A percentile compares a stretch with the other conserved stretches of the same genome.
phyloP scores from a whole-genome alignment of 2,329 filamentous ascomycete genomes.

The Trichoderma sp. region DNA sequence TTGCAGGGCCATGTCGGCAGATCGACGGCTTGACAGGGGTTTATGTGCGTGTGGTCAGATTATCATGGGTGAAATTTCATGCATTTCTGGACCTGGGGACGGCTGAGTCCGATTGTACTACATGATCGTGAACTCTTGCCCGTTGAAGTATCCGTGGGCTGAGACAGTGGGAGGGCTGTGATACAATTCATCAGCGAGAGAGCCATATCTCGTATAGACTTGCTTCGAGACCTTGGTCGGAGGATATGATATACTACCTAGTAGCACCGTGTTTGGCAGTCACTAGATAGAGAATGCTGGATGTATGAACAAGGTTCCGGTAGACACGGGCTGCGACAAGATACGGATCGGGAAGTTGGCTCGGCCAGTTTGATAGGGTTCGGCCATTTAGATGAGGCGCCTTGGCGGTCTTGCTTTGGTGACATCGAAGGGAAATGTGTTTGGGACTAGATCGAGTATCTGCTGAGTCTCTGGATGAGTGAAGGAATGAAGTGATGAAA shows the following conservation, averaged over 20 bases:
- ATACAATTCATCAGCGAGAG: background rate
- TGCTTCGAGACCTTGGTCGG: background rate
- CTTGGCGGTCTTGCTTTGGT: background rate
- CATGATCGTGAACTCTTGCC: background rate
- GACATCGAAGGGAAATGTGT: background rate
- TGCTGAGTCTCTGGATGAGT: background rate
- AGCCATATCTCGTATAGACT: background rate
- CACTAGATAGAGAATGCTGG: background rate
- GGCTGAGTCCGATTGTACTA: no score
- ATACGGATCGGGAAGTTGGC: slow-evolving; percentile 14
- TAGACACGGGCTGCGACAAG: slow-evolving; percentile 9
- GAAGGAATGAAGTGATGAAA: no score
- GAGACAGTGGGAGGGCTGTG: background rate
- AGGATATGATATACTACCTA: background rate
- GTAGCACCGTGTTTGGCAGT: background rate
- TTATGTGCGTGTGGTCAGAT: background rate
- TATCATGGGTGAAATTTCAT: background rate
- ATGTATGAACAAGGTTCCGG: background rate
- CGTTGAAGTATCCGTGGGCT: background rate
- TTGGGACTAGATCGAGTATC: background rate
- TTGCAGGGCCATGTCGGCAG: slow-evolving; percentile 18
- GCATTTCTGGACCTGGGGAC: background rate
- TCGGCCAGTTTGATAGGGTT: slow-evolving; percentile 18
- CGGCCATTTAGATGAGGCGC: slow-evolving; percentile 12
- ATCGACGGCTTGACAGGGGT: slow-evolving; percentile 21